Evolutionary conservation across 2,329 filamentous ascomycete genomes (phyloP), one percentile per base, ranked within the genome.

Genomic region (Leptographium flavum): DNA sequence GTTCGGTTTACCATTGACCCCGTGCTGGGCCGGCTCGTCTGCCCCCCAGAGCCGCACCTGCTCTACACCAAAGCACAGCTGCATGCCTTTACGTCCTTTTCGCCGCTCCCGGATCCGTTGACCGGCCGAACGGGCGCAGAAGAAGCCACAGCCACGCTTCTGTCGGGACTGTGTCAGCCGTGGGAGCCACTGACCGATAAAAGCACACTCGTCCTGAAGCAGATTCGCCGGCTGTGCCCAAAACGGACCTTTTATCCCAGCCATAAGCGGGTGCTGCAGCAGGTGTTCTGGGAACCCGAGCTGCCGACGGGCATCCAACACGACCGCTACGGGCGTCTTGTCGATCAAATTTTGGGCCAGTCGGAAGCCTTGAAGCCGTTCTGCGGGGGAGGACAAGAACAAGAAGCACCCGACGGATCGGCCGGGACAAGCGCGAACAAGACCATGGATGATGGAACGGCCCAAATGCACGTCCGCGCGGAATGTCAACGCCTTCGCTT

Each of bases 121-220:
- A 82, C 77, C 0, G 60, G 66, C 0, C 63, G 68, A 0, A 82
- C 76, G 0, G 80, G 80, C 0, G 70, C 67, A 0, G 79, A 83
- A 53, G 76, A 81, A 55, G 69, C 75, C 0, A 47, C 77, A 0
- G 57, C 64, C 2, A 66, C 63, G 27, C 58, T 82, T 0, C 52
- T 57, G 3, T 73, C 74, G 0, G 73, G 68, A 0, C 57, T 58
- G 2, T 70, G 67, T 30, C 69, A 73, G 31, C 71, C 72, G 0
- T 76, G 70, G 70, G 53, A 46, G 0, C 59, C 63, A 0, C 39
- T 69, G 1, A 0, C 2, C 10, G 0, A 37, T 42, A 0, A 27
- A 47, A 0, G 3, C 1, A 1, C 5, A 14, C 11, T 17, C 2
- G 50, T 54, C 4, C 47, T 63, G 1, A 1, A 36, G 0, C 47